Base-by-base conservation (phyloP, 345 rosid genomes). In the Citrus unshiu region DNA sequence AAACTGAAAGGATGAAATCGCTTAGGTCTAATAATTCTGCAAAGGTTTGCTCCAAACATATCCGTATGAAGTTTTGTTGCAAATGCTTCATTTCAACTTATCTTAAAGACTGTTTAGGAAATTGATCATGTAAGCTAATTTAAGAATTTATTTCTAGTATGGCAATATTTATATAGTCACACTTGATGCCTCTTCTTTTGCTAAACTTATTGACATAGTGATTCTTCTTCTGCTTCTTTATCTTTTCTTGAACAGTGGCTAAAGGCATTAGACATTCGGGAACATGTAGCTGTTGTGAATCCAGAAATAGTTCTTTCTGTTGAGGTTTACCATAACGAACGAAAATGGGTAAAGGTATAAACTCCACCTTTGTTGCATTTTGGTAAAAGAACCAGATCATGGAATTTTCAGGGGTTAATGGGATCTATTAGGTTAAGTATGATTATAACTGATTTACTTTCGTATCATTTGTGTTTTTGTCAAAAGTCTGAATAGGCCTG, bases 291-390 rank as follows among this genome's bases (percentile, higher is more conserved):
- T 72, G 83, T 85, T 59, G 72, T 60, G 68, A 77, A 66, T 81
- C 93, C 93, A 13, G 97, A 95, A 83, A 89, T 88, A 71, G 83
- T 92, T 82, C 87, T 95, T 57, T 89, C 90, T 54, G 78, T 92
- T 76, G 97, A 93, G 86, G 87, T 95, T 67, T 91, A 89, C 83
- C 89, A 94, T 78, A 77, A 78, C 74, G 58, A 54, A 54, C 79
- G 80, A 30, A 86, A 80, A 79, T 82, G 72, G 77, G 6, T 54
- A 49, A 95, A 95, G 95, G 98, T 95, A 79, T 56, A 24, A 21
- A 58, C 6, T 69, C 66, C 9, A 12, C 60, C 60, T 32, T 13
- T 30, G 35, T 60, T 77, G 40, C 19, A 9, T 62, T 30, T 40
- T 25, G 14, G 58, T 29, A 35, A 72, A 32, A 73, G 32, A 29